Conservation (phyloP, 169 alveolate genomes). For the Babesia bovis region DNA sequence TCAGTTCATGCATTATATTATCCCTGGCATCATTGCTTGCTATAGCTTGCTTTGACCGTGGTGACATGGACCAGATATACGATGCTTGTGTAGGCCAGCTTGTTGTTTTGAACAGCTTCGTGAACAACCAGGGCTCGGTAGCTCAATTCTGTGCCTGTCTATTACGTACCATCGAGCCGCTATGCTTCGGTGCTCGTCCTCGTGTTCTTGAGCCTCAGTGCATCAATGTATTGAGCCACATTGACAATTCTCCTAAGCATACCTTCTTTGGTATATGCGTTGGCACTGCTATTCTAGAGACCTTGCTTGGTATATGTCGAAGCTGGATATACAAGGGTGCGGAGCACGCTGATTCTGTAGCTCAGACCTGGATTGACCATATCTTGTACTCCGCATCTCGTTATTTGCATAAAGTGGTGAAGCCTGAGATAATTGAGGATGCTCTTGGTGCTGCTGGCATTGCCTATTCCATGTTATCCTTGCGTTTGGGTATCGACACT, state of each 20-base stretch:
- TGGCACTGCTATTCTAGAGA: constrained; percentile 53
- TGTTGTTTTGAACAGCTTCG: constrained; percentile 40
- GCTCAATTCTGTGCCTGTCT: constrained; percentile 38
- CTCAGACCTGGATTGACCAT: constrained; percentile 39
- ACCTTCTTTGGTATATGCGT: constrained; percentile 49
- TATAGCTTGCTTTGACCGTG: constrained; percentile 34
- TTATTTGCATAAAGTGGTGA: constrained; percentile 2
- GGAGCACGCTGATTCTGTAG: constrained; percentile 5
- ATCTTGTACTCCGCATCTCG: constrained; percentile 24
- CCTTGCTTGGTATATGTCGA: constrained; percentile 43
- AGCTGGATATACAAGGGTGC: constrained; percentile 51
- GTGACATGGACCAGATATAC: constrained; percentile 50
- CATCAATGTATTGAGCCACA: not conserved
- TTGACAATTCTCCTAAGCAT: constrained; percentile 4
- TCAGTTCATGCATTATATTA: constrained; percentile 32
- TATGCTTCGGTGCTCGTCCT: constrained; percentile 31
- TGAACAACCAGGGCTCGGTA: constrained; percentile 47
- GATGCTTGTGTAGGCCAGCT: constrained; percentile 47
- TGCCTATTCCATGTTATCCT: constrained; percentile 30
- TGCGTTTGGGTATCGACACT: constrained; percentile 16
- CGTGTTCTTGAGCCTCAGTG: constrained; percentile 20
- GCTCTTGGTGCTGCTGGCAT: constrained; percentile 40
- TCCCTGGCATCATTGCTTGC: constrained; percentile 33
- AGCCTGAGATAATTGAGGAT: constrained; percentile 25
- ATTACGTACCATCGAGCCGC: constrained; percentile 47